Evolutionary conservation across 1,284 basidiomycete species (phyloP), one percentile per base, ranked within the genome.

Genomic region (Ceratobasidium sp.): DNA sequence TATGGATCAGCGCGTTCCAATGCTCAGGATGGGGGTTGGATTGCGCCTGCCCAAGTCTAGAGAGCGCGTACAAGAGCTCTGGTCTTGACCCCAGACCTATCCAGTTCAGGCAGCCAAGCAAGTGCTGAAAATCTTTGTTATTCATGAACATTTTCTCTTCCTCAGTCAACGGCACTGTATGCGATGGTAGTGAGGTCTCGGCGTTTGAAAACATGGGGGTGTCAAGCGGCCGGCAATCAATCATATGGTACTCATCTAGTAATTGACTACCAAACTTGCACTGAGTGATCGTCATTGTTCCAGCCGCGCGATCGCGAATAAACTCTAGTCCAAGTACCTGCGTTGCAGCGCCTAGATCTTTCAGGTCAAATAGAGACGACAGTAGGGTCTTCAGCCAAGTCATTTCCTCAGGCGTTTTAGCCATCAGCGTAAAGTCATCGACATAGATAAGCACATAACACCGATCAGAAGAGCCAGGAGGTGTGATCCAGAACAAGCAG

Each of bases 1-100:
- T 28, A 33, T 75, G 77, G 2, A 47, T 53, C 6, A 69, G 26
- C 10, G 61, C 37, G 4, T 31, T 11, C 69, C 53, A 66, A 49
- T 77, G 77, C 35, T 31, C 31, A 3, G 56, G 49, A 13, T 56
- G 51, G 10, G 71, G 71, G 33, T 75, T 75, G 4, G 77, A 75
- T n/a, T 54, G 49, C 3, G 51, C 10, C 33, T 68, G 66, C 8
- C 49, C 66, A 54, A 68, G 49, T 13, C 23, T 42, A n/a, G 66
- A 28, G 17, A 68, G n/a, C 2, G 66, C 66, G 37, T 37, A 68
- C 6, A 31, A 28, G 4, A 68, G 7, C 13, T 68, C 66, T 7
- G 66, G 66, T 4, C 51, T 28, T 5, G 66, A 54, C 20, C 66
- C 49, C 2, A 68, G 51, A 33, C 7, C 65, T 2, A 67, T 11